Base-by-base conservation (phyloP, 1,139 yeast genomes). In the Geotrichum reessii region DNA sequence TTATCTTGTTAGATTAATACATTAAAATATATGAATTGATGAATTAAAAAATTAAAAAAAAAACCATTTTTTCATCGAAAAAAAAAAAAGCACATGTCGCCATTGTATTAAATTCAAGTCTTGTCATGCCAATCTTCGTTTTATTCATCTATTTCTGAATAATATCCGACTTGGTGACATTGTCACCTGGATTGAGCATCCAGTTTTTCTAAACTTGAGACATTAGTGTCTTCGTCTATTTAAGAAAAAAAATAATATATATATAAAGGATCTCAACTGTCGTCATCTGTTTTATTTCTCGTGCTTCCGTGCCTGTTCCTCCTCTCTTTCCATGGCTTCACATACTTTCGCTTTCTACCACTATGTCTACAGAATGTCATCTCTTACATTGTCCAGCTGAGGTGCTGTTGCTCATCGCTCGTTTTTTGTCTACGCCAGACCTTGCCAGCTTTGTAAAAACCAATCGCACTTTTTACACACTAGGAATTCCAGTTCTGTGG, bases 401-500 rank as follows among this genome's bases (percentile, higher is more conserved):
- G 40, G 49, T 51, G 37, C 37, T 51, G 4, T 37, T 51, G n/a
- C 54, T 51, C 11, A 19, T 51, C 17, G 54, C 49, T 42, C 40
- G 25, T 31, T 51, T 21, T 19, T 24, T 51, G 27, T 31, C 48
- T 5, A 42, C 54, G 33, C 49, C 54, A 17, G 54, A 51, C 37
- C 37, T 51, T 2, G 54, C 54, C 7, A 21, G 27, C 25, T 31
- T 51, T 14, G 54, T 47, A 17, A 48, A 42, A 9, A 27, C 54
- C n/a, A 25, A 51, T 22, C 40, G 25, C 17, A 24, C 54, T 2
- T 28, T 51, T 21, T 51, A 51, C 42, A n/a, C 44, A 21, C 19
- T 51, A 6, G 48, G 44, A n/a, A 51, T 51, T n/a, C 54, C 54
- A 3, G 40, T 24, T 9, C 54, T 51, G 21, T 51, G 54, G 54